Base-by-base conservation (phyloP, 192 early-diverging fungal genomes). In the Coemansia biformis region DNA sequence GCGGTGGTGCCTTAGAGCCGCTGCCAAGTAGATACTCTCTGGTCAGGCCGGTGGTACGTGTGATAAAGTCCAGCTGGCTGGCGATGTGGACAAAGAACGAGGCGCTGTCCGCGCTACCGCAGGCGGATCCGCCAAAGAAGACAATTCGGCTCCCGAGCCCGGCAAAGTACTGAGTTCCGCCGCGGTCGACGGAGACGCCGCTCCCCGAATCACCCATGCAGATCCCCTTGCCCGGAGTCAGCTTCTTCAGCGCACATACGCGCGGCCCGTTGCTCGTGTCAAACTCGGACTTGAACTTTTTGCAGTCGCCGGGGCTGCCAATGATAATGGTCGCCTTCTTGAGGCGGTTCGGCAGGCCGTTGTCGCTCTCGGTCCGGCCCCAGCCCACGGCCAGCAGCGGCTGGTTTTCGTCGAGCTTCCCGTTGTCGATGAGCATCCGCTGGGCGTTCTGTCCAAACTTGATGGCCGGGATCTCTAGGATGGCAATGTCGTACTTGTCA, bases 201-300 rank as follows among this genome's bases (percentile, higher is more conserved):
- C 49, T 53, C 12, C 58, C 58, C 11, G 50, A 51, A 11, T 60
- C 58, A 3, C 58, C 50, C 22, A 14, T 42, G 38, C 50, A 60
- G 0, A 46, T 44, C 4, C 36, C 38, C 6, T 33, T 15, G 19
- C 45, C 43, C 0, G 42, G 33, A 14, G 33, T 41, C 18, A 35
- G 31, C 8, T 47, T 36, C n/a, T 35, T 38, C 24, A 53, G 18
- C 0, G 58, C 46, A 19, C 58, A 60, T n/a, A 60, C 39, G 4
- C 30, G 44, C 21, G 44, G 9, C 7, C 43, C 50, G 14, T 52
- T 23, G 22, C 16, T 42, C 11, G 37, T 33, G 4, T 38, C 24
- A 37, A 52, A 60, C 12, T 43, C 38, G 19, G 43, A 33, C 22
- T 24, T 18, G 24, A 42, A 48, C 21, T 4, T 12, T 16, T 29